A percentile compares a stretch with the other conserved stretches of the same genome.
phyloP scores from a whole-genome alignment of 1,139 yeast species.

The Candida tetrigidarum region DNA sequence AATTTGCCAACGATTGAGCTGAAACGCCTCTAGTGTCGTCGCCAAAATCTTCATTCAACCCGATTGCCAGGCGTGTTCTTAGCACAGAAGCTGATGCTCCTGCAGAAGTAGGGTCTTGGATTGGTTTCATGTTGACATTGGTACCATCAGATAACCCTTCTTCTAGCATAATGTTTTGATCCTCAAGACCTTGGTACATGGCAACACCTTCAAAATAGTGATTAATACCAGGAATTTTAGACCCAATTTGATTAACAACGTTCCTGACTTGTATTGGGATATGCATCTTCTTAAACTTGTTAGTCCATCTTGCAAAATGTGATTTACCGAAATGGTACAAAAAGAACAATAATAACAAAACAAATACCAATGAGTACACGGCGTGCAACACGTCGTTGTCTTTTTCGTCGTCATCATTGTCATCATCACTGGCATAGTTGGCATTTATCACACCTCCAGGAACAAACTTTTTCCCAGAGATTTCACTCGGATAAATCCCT shows the following conservation, averaged over 20 bases:
- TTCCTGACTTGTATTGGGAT: constrained; percentile 22
- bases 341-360: constrained; percentile 23
- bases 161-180: constrained; percentile 29
- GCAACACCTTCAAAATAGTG: constrained; percentile 10
- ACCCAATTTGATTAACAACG: constrained; percentile 15
- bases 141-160: constrained; percentile 29
- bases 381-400: constrained; percentile 11
- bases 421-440: constrained; percentile 21
- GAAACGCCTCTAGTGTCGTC: constrained; percentile 16
- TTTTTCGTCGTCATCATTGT: constrained; percentile 25
- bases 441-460: constrained; percentile 32
- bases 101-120: constrained; percentile 1
- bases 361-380: constrained; percentile 22
- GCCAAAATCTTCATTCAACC: constrained; percentile 29
- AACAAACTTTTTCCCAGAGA: constrained; percentile 45
- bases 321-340: constrained; percentile 24
- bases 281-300: constrained; percentile 21
- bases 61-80: constrained; percentile 46
- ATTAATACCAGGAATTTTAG: constrained; percentile 25
- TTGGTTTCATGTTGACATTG: constrained; percentile 3
- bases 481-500: constrained; percentile 60
- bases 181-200: constrained; percentile 15
- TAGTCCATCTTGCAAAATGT: constrained; percentile 19
- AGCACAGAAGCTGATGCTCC: constrained; percentile 29
- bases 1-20: constrained; percentile 5